Conservation (phyloP, 495 filamentous ascomycete genomes). For the Penicillium tannophilum region DNA sequence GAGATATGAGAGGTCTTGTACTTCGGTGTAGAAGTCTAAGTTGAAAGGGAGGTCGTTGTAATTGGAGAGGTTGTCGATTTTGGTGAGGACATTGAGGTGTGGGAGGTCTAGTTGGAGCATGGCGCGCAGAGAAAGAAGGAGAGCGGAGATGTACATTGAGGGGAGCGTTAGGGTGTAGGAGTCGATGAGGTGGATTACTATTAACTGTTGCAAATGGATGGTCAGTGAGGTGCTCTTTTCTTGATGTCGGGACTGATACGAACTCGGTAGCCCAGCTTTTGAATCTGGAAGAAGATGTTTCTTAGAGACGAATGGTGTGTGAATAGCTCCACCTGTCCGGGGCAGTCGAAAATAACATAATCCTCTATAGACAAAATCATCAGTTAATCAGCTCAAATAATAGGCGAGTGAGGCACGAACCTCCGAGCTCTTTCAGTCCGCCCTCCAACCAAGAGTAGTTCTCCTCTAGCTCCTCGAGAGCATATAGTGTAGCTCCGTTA, state of each 20-base stretch:
- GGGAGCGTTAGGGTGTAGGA: conserved; percentile 89
- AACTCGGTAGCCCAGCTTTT: conserved; percentile 93
- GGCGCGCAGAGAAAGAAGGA: conserved; percentile 87
- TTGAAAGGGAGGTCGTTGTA: conserved; percentile 89
- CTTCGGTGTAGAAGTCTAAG: conserved; percentile 95
- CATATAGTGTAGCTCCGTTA: conserved; percentile 90
- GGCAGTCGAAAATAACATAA: conserved; percentile 94
- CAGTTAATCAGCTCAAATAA: background rate
- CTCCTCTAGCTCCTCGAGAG: conserved; percentile 90
- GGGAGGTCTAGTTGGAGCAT: conserved; percentile 98
- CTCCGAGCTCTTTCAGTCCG: conserved; percentile 70
- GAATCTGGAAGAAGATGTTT: conserved; percentile 84
- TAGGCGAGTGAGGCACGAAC: conserved; percentile 34
- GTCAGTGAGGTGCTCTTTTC: conserved; percentile 18
- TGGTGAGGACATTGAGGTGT: conserved; percentile 92
- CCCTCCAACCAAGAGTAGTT: conserved; percentile 90
- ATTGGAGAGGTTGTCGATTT: conserved; percentile 86
- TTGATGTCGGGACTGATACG: conserved; percentile 25
- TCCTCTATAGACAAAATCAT: conserved; percentile 58
- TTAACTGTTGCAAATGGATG: conserved; percentile 58
- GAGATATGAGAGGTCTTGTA: conserved; percentile 88
- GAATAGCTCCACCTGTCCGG: conserved; percentile 94
- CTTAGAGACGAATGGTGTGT: conserved; percentile 89
- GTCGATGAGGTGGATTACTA: conserved; percentile 87
- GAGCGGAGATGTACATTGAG: conserved; percentile 89